Percentiles rank a stretch among this genome's conserved stretches.
Conservation (phyloP, 2,329 filamentous ascomycete genomes). For the Xylariaceae sp. region DNA sequence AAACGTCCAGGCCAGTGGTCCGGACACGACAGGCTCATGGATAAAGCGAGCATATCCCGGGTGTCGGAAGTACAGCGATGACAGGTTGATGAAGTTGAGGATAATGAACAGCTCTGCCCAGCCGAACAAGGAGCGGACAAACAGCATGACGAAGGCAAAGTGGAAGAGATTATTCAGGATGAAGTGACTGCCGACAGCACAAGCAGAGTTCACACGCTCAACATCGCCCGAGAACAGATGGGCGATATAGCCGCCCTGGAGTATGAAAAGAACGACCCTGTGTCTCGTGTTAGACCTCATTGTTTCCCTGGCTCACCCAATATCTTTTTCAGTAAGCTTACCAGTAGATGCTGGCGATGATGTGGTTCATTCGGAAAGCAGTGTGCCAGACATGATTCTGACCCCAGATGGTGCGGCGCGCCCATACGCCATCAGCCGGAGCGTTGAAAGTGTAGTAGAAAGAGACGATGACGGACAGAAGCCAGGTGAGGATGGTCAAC, state of each 20-base stretch:
- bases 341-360: constrained; percentile 72
- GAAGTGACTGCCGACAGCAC: constrained; percentile 78
- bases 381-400: constrained; percentile 65
- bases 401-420: constrained; percentile 67
- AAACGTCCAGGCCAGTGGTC: constrained; percentile 81
- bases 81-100: constrained; percentile 79
- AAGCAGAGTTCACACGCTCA: constrained; percentile 63
- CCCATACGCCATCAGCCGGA: constrained; percentile 58
- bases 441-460: constrained; percentile 69
- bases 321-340: constrained; percentile 32
- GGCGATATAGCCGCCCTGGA: constrained; percentile 71
- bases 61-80: constrained; percentile 76
- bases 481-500: constrained; percentile 69
- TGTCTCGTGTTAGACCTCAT: constrained; percentile 3
- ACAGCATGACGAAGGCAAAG: constrained; percentile 79
- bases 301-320: not conserved
- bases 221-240: constrained; percentile 69
- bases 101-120: constrained; percentile 72
- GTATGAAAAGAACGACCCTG: constrained; percentile 69
- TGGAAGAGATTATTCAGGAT: constrained; percentile 81
- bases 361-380: constrained; percentile 69
- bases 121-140: constrained; percentile 71
- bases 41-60: constrained; percentile 67
- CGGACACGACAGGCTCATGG: constrained; percentile 70
- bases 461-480: constrained; percentile 66